A percentile compares a stretch with the other conserved stretches of the same genome.
phyloP scores from a whole-genome alignment of 2,329 filamentous ascomycete species.

The Ophiostoma sp. region DNA sequence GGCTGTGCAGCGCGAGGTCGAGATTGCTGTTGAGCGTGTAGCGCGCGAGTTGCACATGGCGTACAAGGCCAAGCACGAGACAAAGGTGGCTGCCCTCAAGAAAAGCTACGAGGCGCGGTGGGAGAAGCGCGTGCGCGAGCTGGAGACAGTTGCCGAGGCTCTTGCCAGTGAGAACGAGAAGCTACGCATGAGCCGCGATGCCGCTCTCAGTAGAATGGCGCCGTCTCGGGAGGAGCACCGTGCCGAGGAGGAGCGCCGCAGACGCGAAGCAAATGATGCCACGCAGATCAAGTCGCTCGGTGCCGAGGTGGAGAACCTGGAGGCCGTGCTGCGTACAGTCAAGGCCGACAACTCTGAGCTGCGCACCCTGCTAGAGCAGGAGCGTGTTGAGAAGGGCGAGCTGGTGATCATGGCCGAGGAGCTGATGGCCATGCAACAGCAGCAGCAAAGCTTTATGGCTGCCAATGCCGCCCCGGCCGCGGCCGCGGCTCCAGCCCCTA shows the following conservation, averaged over 20 bases:
- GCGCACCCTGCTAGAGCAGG: slow-evolving; percentile 61
- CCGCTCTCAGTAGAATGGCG: slow-evolving; percentile 57
- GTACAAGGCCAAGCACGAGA: slow-evolving; percentile 97
- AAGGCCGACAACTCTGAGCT: slow-evolving; percentile 64
- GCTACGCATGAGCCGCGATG: slow-evolving; percentile 60
- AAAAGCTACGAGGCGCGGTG: slow-evolving; percentile 79
- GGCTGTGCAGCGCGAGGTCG: slow-evolving; percentile 57
- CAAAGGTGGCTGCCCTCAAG: slow-evolving; percentile 86
- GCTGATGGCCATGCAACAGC: slow-evolving; percentile 64
- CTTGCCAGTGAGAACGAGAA: slow-evolving; percentile 70
- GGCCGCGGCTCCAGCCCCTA: slow-evolving; percentile 3
- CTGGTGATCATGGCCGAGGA: slow-evolving; percentile 76
- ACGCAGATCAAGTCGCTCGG: slow-evolving; percentile 64
- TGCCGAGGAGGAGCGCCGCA: slow-evolving; percentile 48
- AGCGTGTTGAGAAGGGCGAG: slow-evolving; percentile 78
- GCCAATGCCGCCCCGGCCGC: background rate
- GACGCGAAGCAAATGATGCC: slow-evolving; percentile 58
- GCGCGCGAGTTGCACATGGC: slow-evolving; percentile 87
- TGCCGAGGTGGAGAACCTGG: slow-evolving; percentile 69
- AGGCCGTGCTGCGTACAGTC: slow-evolving; percentile 64
- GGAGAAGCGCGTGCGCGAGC: slow-evolving; percentile 79
- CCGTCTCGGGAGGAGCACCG: slow-evolving; percentile 37
- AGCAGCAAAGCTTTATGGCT: slow-evolving; percentile 45
- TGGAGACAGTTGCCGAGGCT: slow-evolving; percentile 66
- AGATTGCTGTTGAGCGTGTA: slow-evolving; percentile 81